Base-by-base conservation (phyloP, 768 basidiomycete genomes). In the Mycena vulgaris region DNA sequence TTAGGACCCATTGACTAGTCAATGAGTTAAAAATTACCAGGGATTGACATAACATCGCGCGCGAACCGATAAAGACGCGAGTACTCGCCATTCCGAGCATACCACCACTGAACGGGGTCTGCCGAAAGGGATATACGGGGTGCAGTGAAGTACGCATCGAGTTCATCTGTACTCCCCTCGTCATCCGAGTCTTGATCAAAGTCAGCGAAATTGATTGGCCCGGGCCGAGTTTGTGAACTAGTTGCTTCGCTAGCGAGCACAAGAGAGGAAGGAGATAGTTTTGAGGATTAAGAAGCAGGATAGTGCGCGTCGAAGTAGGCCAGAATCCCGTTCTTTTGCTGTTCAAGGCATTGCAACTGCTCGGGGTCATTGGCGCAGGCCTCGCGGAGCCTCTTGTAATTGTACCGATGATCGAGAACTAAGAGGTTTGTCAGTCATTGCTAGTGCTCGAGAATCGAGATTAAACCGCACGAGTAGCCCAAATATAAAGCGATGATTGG, bases 401-500 rank as follows among this genome's bases (percentile, higher is more conserved):
- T 73, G n/a, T 81, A 80, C 5, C 79, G 75, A 28, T 79, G 81
- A 58, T 82, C 80, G 9, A 82, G 74, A 9, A 82, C 81, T 82
- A 48, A 21, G n/a, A 42, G 13, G 6, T 35, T 7, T 16, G 19
- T 21, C 8, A 21, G n/a, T n/a, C n/a, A n/a, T n/a, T n/a, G n/a
- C n/a, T n/a, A n/a, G n/a, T n/a, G n/a, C n/a, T n/a, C n/a, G n/a
- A n/a, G n/a, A n/a, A n/a, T n/a, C n/a, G n/a, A n/a, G n/a, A n/a
- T 35, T 6, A 35, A 13, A 6, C 7, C 39, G 4, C 16, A 40
- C 39, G 17, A 11, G 39, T 9, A 5, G 39, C 39, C 39, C 39
- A 40, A 11, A 40, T 14, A 17, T 40, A 40, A 17, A 14, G 16
- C 16, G 39, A 14, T 14, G 39, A 40, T 14, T 11, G 13, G 16